Evolutionary conservation across 306 rosid species (phyloP).

Genomic region (Medicago lupulina): DNA sequence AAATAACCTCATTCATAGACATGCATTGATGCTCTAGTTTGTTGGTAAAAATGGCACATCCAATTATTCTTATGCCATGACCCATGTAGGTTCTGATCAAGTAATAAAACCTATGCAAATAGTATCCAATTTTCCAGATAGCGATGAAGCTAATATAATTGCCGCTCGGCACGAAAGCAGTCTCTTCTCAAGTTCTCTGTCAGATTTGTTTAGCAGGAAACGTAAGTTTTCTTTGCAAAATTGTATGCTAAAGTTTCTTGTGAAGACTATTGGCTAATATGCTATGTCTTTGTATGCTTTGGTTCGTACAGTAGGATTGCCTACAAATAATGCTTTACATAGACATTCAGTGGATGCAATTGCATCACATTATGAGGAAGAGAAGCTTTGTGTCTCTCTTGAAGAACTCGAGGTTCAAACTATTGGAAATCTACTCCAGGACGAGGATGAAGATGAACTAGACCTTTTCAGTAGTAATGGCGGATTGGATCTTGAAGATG

Average conservation of each 20-base stretch:
- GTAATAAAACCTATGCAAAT: constrained; percentile 14
- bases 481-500: constrained; percentile 72
- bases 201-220: constrained; percentile 45
- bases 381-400: constrained; percentile 43
- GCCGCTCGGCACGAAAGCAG: constrained; percentile 37
- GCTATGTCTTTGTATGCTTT: constrained; percentile 29
- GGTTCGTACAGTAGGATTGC: constrained; percentile 40
- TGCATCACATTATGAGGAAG: constrained; percentile 44
- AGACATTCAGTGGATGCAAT: constrained; percentile 44
- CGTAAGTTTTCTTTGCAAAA: constrained; percentile 36
- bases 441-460: constrained; percentile 58
- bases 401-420: constrained; percentile 52
- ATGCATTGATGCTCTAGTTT: no score
- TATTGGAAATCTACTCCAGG: constrained; percentile 45
- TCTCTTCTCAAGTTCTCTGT: constrained; percentile 46
- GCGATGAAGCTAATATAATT: constrained; percentile 22
- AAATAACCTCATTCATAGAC: no score
- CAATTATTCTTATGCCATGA: not conserved
- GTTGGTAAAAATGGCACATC: no score
- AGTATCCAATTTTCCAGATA: constrained; percentile 18
- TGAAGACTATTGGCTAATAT: constrained; percentile 28
- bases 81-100: constrained; percentile 33
- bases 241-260: constrained; percentile 29
- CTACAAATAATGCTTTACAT: constrained; percentile 40
- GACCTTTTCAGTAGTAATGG: constrained; percentile 73